These are phyloP conservation scores for Clarireedia paspali DNA, from an alignment of 2,329 filamentous ascomycete species.

Conservation along the genomic window DNA sequence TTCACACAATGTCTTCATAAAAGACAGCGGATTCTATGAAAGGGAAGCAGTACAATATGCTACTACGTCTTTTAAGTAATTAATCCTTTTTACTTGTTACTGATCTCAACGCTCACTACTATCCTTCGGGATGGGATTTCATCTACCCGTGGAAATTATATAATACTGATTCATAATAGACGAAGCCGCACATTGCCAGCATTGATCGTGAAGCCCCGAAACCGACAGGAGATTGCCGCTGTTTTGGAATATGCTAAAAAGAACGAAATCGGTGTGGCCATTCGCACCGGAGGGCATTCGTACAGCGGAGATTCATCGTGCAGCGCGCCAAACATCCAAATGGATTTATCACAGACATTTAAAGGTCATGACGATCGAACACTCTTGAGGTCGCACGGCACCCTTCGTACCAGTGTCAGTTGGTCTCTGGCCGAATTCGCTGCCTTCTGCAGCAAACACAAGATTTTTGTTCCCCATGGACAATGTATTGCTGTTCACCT, in stretches of 20 bases:
- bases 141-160: neutral
- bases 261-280: slow-evolving; percentile 36
- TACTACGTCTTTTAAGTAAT: neutral
- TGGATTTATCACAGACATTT: slow-evolving; percentile 35
- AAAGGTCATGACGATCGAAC: slow-evolving; percentile 28
- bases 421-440: slow-evolving; percentile 36
- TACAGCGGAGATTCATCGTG: slow-evolving; percentile 43
- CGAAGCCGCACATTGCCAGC: slow-evolving; percentile 24
- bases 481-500: slow-evolving; percentile 39
- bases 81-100: neutral
- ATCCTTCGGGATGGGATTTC: neutral
- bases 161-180: neutral
- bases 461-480: slow-evolving; percentile 38
- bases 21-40: neutral
- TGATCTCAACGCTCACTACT: neutral
- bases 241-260: slow-evolving; percentile 33
- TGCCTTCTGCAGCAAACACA: slow-evolving; percentile 33
- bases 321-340: slow-evolving; percentile 36
- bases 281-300: slow-evolving; percentile 41
- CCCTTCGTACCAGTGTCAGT: slow-evolving; percentile 35
- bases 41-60: neutral
- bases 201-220: slow-evolving; percentile 37
- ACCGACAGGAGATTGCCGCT: slow-evolving; percentile 35
- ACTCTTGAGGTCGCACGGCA: slow-evolving; percentile 30
- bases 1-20: slow-evolving; percentile 18